Conservation (phyloP, 805 yeast genomes). For the Groenewaldozyma salmanticensis region DNA sequence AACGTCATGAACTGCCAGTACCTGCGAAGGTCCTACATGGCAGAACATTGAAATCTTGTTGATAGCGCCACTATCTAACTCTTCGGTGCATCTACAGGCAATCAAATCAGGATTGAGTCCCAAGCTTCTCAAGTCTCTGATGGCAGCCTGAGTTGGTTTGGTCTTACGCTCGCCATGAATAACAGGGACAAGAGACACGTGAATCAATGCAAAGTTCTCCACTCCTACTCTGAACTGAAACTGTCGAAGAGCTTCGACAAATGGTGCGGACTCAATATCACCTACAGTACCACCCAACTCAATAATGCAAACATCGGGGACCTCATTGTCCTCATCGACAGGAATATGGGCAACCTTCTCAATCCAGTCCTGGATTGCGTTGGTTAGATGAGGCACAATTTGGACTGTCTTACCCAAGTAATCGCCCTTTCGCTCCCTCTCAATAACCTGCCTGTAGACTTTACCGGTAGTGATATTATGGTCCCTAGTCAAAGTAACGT, state of each 20-base stretch:
- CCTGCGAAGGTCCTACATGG: slow-evolving; percentile 98
- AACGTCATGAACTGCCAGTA: slow-evolving; percentile 92
- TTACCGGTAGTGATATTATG: slow-evolving; percentile 99
- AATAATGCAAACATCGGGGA: slow-evolving; percentile 93
- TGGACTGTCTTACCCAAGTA: slow-evolving; percentile 99
- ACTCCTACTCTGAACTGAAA: slow-evolving; percentile 95
- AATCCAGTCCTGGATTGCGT: slow-evolving; percentile 97
- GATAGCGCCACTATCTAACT: slow-evolving; percentile 73
- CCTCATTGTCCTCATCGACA: slow-evolving; percentile 77
- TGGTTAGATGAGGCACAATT: slow-evolving; percentile 96
- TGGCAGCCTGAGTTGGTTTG: slow-evolving; percentile 98
- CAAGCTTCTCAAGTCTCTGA: slow-evolving; percentile 87
- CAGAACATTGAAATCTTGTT: slow-evolving; percentile 98
- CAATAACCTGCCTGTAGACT: slow-evolving; percentile 87
- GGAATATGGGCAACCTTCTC: slow-evolving; percentile 87
- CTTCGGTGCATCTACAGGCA: slow-evolving; percentile 92
- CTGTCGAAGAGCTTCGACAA: slow-evolving; percentile 97
- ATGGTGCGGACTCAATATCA: slow-evolving; percentile 97
- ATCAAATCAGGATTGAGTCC: slow-evolving; percentile 95
- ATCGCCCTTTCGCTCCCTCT: slow-evolving; percentile 91
- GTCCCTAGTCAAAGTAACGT: slow-evolving; percentile 83
- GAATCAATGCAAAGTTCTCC: slow-evolving; percentile 90
- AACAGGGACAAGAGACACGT: slow-evolving; percentile 94
- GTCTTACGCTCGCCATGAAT: slow-evolving; percentile 99
- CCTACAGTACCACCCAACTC: slow-evolving; percentile 99